phyloP scores from a whole-genome alignment of 2,329 filamentous ascomycete species.

The Penicillium vulpinum region DNA sequence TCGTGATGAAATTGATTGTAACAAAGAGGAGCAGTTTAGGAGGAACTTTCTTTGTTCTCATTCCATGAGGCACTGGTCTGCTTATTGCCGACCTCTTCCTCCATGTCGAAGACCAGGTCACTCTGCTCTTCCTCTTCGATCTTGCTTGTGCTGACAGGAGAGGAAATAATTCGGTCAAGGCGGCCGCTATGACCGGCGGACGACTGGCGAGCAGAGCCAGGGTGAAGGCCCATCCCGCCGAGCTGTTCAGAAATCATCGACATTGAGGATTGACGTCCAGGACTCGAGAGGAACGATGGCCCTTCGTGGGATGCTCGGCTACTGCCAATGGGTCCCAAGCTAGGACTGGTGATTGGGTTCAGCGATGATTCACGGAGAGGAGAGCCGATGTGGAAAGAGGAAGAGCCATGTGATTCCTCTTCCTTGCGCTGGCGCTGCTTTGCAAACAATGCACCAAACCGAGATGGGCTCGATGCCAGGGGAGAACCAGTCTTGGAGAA shows the following conservation, averaged over 20 bases:
- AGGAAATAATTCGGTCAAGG: constrained; percentile 48
- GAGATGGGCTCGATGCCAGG: constrained; percentile 60
- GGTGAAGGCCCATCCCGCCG: constrained; percentile 46
- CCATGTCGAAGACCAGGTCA: constrained; percentile 52
- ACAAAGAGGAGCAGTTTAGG: constrained; percentile 20
- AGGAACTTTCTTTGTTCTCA: constrained; percentile 33
- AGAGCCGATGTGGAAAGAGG: constrained; percentile 64
- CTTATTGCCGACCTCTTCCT: constrained; percentile 51
- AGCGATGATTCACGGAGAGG: constrained; percentile 63
- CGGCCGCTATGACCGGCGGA: constrained; percentile 35
- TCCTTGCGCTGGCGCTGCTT: constrained; percentile 54
- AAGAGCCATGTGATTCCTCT: constrained; percentile 49
- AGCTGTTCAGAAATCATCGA: constrained; percentile 63
- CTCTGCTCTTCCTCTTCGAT: constrained; percentile 51
- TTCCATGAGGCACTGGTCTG: constrained; percentile 40
- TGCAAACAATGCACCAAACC: constrained; percentile 62
- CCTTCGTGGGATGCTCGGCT: constrained; percentile 50
- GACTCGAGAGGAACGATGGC: constrained; percentile 55
- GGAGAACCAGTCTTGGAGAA: constrained; percentile 57
- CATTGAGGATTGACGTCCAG: constrained; percentile 59
- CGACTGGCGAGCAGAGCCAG: constrained; percentile 40
- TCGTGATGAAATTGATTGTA: constrained; percentile 17
- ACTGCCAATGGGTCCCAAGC: constrained; percentile 52
- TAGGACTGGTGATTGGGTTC: constrained; percentile 52
- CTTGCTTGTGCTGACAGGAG: constrained; percentile 46